Conservation (phyloP, 2,329 filamentous ascomycete genomes). For the Dothistroma pini region DNA sequence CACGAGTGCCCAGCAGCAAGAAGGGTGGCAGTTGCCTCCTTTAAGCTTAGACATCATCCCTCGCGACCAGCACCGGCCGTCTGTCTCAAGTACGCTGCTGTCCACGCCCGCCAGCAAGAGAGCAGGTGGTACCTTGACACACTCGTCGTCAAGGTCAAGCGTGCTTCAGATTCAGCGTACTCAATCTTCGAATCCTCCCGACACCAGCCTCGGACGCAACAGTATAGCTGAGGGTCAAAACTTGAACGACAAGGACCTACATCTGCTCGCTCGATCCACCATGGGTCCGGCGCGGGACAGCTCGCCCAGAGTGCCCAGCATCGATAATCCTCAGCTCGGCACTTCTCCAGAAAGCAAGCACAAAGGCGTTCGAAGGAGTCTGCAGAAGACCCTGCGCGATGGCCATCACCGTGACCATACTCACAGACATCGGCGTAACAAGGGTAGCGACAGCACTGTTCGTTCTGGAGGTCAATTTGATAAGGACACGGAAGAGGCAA, state of each 20-base stretch:
- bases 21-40: constrained; percentile 34
- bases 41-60: constrained; percentile 31
- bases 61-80: constrained; percentile 31
- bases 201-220: constrained; percentile 14
- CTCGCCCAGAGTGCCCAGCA: constrained; percentile 5
- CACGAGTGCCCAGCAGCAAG: constrained; percentile 24
- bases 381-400: constrained; percentile 87
- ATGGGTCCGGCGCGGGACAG: constrained; percentile 10
- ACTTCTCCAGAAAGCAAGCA: constrained; percentile 30
- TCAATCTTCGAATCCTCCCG: constrained; percentile 22
- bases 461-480: constrained; percentile 30
- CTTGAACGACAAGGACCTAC: constrained; percentile 25
- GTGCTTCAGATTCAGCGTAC: constrained; percentile 22
- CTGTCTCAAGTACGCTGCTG: constrained; percentile 33
- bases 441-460: constrained; percentile 63
- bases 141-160: constrained; percentile 32
- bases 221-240: constrained; percentile 21
- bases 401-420: constrained; percentile 37
- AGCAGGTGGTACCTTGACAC: constrained; percentile 23
- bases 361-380: constrained; percentile 70
- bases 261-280: constrained; percentile 24
- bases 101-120: constrained; percentile 22
- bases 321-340: constrained; percentile 20
- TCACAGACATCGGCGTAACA: constrained; percentile 71
- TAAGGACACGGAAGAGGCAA: constrained; percentile 43